A percentile compares a stretch with the other conserved stretches of the same genome.
These are phyloP conservation scores for Fusarium subtropicale DNA, from an alignment of 2,329 filamentous ascomycete species.

Conservation along the genomic window DNA sequence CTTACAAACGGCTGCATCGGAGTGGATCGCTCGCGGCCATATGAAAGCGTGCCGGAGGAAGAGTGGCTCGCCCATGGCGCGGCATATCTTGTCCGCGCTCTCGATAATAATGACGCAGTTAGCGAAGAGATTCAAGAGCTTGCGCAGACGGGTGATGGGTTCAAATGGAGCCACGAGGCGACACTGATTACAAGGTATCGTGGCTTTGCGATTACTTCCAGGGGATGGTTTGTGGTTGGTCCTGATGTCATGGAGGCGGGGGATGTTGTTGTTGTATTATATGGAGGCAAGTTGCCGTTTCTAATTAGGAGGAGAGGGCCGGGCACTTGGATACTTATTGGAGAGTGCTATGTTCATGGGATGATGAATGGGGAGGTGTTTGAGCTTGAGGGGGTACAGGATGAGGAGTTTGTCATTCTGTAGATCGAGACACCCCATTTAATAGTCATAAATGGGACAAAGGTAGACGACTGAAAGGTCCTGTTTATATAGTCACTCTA, in stretches of 20 bases:
- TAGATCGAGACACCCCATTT: constrained; percentile 33
- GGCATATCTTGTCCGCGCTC: constrained; percentile 48
- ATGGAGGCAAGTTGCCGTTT: constrained; percentile 51
- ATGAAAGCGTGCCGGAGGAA: constrained; percentile 40
- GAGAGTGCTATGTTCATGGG: constrained; percentile 55
- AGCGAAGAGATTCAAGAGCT: constrained; percentile 43
- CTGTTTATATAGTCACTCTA: neutral
- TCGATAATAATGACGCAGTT: constrained; percentile 21
- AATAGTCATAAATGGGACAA: neutral
- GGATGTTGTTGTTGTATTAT: constrained; percentile 50
- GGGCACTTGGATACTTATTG: constrained; percentile 47
- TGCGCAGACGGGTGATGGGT: constrained; percentile 47
- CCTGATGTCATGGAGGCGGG: constrained; percentile 48
- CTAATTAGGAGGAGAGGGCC: constrained; percentile 42
- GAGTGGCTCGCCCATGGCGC: constrained; percentile 51
- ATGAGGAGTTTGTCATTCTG: constrained; percentile 50
- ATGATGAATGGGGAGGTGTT: constrained; percentile 53
- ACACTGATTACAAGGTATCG: constrained; percentile 52
- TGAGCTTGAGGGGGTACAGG: constrained; percentile 31
- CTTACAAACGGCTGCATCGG: constrained; percentile 51
- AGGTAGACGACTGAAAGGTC: neutral
- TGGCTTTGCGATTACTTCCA: constrained; percentile 49
- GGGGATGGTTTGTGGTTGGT: constrained; percentile 51
- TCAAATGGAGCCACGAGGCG: constrained; percentile 53
- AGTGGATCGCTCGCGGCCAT: constrained; percentile 45